Percentiles rank a stretch among this genome's conserved stretches.
Conservation (phyloP, 306 rosid genomes). For the Acacia melanoxylon region DNA sequence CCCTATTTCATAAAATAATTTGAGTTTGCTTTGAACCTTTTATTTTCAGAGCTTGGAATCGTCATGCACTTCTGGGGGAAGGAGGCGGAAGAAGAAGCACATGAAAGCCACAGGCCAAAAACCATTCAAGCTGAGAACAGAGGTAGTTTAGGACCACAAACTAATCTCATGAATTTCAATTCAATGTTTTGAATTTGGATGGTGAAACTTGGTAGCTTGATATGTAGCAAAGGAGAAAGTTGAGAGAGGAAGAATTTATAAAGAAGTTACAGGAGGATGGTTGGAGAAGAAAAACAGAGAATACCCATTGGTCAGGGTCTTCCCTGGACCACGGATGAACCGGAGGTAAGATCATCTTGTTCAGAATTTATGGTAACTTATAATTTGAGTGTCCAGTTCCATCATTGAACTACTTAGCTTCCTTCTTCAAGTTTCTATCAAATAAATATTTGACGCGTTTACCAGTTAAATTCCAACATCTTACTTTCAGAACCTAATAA, state of each 20-base stretch:
- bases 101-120: conserved; percentile 62
- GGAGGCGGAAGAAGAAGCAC: conserved; percentile 71
- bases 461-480: no score
- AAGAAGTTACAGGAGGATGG: conserved; percentile 70
- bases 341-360: conserved; percentile 59
- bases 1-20: no score
- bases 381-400: no score
- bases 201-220: conserved; percentile 13
- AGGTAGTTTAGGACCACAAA: conserved; percentile 44
- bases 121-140: conserved; percentile 92
- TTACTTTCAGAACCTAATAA: conserved; percentile 59
- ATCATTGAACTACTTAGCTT: neutral
- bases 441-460: no score
- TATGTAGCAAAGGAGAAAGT: conserved; percentile 82
- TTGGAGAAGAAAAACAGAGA: conserved; percentile 72
- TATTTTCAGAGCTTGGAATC: conserved; percentile 73
- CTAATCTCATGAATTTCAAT: neutral
- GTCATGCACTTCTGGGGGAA: conserved; percentile 55
- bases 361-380: neutral
- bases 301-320: conserved; percentile 93
- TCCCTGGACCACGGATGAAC: conserved; percentile 97
- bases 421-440: neutral
- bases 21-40: neutral
- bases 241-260: conserved; percentile 70
- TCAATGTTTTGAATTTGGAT: conserved; percentile 3